A percentile compares a stretch with the other conserved stretches of the same genome.
These are phyloP conservation scores for Peronosclerospora sorghi DNA, from an alignment of 352 stramenopile genomes.

Conservation along the genomic window DNA sequence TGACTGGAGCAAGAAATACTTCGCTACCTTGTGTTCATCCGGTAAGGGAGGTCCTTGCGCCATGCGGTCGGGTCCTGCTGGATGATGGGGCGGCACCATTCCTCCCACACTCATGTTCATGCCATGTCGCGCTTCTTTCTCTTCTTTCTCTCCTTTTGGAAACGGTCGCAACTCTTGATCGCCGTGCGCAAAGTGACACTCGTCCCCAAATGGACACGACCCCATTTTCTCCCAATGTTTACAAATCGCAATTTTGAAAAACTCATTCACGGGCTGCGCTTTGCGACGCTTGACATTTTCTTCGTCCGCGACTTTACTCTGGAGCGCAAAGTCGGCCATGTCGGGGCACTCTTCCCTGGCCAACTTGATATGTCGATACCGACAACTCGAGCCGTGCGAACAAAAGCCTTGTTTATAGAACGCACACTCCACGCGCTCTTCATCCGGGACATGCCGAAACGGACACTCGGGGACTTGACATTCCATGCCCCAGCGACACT, in stretches of 20 bases:
- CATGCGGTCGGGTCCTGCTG: conserved; percentile 2
- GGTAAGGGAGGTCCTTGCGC: conserved; percentile 28
- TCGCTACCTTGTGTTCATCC: conserved; percentile 62
- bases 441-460: conserved; percentile 93
- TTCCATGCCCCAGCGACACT: conserved; percentile 94
- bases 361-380: conserved; percentile 91
- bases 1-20: conserved; percentile 78
- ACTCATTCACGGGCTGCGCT: conserved; percentile 90
- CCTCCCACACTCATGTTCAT: conserved; percentile 3
- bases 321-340: conserved; percentile 90
- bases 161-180: conserved; percentile 87
- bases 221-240: conserved; percentile 95
- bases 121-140: conserved; percentile 9
- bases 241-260: conserved; percentile 96
- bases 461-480: conserved; percentile 95
- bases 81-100: background rate
- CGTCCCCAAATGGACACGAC: conserved; percentile 92
- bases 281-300: conserved; percentile 82
- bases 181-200: conserved; percentile 96
- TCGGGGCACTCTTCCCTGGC: conserved; percentile 88
- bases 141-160: conserved; percentile 57
- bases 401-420: conserved; percentile 98
- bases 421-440: conserved; percentile 93
- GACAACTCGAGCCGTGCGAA: conserved; percentile 92
- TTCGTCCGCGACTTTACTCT: conserved; percentile 85